Base-by-base conservation (phyloP, 2,329 filamentous ascomycete species). In the Botrytis tulipae region DNA sequence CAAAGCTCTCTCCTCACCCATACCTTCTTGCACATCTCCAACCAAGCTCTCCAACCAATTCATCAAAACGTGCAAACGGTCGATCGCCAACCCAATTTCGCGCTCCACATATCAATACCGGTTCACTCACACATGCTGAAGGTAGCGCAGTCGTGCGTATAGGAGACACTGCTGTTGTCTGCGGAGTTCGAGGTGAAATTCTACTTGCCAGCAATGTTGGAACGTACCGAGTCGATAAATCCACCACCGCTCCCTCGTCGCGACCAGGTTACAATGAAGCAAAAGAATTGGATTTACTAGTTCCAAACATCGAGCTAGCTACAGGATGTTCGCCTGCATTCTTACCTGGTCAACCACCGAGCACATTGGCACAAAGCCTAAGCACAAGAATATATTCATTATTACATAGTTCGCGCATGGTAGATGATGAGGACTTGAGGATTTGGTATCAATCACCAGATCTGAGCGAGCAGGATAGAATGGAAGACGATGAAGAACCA, bases 141-240 rank as follows among this genome's bases (percentile, higher is more conserved):
- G 96, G 96, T 70, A 97, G 93, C 79, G 92, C 95, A 0, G 91
- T 98, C 0, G 92, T 98, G 68, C 90, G 96, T 51, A 86, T 93
- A 70, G 96, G 96, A 65, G 93, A 97, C 82, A 98, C 95, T 1
- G 94, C 94, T 1, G 93, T 95, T n/a, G 95, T 99, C 54, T 98
- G 95, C 81, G 96, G 95, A 73, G 90, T 99, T 32, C 90, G 95
- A 62, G 95, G 88, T 70, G 96, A 99, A 83, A 91, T 97, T 10
- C 85, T 99, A 40, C 86, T 91, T 66, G 91, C 92, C 4, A 87
- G 88, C 68, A 90, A 93, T 80, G 93, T 97, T 74, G 91, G 91
- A 66, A 90, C 89, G 78, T 92, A 87, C 83, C 84, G 91, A 75
- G 78, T 79, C 75, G 79, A 81, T 9, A 83, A 77, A 78, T 82